phyloP scores from a whole-genome alignment of 179 eudicot genomes.

The Silene noctiflora region DNA sequence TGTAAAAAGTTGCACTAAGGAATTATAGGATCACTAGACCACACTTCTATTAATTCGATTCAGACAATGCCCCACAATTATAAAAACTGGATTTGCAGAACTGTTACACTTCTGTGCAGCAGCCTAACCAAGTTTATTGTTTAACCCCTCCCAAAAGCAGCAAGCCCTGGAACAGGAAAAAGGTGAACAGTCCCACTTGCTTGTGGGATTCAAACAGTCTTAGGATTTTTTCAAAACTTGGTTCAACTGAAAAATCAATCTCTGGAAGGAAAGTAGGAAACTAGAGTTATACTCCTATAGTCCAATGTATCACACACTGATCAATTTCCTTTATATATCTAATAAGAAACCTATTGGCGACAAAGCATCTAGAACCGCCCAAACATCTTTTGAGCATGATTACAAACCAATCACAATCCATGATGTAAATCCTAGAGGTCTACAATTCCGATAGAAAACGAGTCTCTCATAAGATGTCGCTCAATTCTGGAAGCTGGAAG shows the following conservation, averaged over 20 bases:
- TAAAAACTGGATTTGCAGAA: background rate
- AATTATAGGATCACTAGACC: background rate
- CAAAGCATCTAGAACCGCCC: background rate
- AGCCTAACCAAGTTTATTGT: background rate
- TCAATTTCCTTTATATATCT: no score
- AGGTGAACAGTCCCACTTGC: background rate
- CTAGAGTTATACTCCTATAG: no score
- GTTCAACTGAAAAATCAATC: no score
- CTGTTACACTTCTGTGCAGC: background rate
- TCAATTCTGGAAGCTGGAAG: background rate
- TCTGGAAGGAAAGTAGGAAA: no score
- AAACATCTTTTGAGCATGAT: constrained; percentile 3
- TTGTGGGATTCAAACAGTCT: background rate
- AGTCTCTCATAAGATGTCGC: background rate
- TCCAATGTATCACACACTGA: no score
- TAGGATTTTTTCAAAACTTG: no score
- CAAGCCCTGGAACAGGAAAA: background rate
- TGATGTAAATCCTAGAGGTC: background rate
- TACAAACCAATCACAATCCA: background rate
- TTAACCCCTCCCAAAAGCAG: no score
- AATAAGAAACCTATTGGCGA: background rate
- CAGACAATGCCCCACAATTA: background rate
- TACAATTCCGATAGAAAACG: background rate
- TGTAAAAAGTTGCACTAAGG: constrained; percentile 5
- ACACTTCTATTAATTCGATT: background rate